Evolutionary conservation across 257 asterid genomes (phyloP), one percentile per base, ranked within the genome.

Genomic region (Forsythia suspensa): DNA sequence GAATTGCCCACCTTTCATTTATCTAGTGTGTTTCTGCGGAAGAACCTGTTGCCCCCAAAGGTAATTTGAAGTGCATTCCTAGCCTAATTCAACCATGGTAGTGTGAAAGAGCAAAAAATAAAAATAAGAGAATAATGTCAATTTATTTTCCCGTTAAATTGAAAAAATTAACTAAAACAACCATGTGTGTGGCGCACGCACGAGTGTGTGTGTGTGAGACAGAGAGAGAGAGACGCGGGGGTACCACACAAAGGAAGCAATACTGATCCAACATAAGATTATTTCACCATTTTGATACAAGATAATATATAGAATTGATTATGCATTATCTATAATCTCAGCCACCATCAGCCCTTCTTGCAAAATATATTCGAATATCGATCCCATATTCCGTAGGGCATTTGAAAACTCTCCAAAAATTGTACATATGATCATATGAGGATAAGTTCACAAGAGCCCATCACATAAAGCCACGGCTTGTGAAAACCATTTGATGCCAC

Each of bases 1-100:
- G 80, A 80, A 55, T 15, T 51, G 36, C 80, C 37, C 69, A 21
- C 37, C 39, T 24, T 24, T 63, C 38, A 0, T 11, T 75, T 80
- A 67, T 66, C 44, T 40, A n/a, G 73, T 44, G 76, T 77, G 39
- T 74, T 34, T 15, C 20, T 69, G 36, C 63, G 18, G 18, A 18
- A 16, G 9, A 18, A 55, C 24, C 16, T 55, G 20, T 18, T 18
- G 63, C 63, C 24, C 24, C 8, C 16, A 18, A 18, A 6, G 63
- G 16, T 15, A 55, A 15, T 15, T 55, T n/a, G 3, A 55, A 48
- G 57, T 48, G 57, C 13, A 48, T 12, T 46, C 57, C 20, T 29
- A 1, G 1, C 34, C 34, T 29, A 29, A 29, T 29, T 29, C 34
- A 29, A 29, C 34, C 34, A 29, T 24, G 24, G 24, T 24, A 24